Evolutionary conservation across 73 alveolate species (phyloP), one percentile per base, ranked within the genome.

Genomic region (Blepharisma stoltei): DNA sequence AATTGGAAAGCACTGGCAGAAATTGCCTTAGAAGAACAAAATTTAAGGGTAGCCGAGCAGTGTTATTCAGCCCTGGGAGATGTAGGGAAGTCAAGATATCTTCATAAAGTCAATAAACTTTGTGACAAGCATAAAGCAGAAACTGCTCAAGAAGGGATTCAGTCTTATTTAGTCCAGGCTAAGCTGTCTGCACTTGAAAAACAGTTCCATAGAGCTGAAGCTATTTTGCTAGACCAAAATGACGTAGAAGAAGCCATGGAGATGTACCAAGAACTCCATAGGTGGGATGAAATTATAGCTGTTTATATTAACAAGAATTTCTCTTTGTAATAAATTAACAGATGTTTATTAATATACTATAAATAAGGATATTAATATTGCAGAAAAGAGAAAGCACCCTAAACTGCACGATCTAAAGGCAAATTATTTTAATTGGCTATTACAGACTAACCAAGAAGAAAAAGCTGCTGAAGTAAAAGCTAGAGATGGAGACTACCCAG

Each of bases 181-280:
- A 98, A 96, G 82, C 88, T 98, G 54, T 95, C 99, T 46, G 95
- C 96, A 76, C 90, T 98, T 60, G 99, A 95, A 77, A 98, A 98
- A 90, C 98, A 97, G 70, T 98, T 96, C 95, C 97, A 91, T 55
- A 92, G 96, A 52, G 99, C 99, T 45, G 99, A 98, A 90, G 98
- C 99, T 48, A 92, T 98, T 54, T 90, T 98, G 68, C 83, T 98
- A 71, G 97, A 97, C 78, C 92, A 98, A 88, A 94, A 95, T 84
- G 99, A 96, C 81, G 92, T 98, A 32, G 99, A 97, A 84, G 99
- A 96, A 71, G 99, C 99, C 53, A 96, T 98, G 97, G 99, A 97
- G 67, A 98, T 98, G 98, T 97, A 96, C 82, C 94, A 97, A 89
- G 99, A 95, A 73, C 94, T 97, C 54, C 99, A 97, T 81, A 97